phyloP scores from a whole-genome alignment of 1,284 basidiomycete species.

The Exobasidium cylindrosporum region DNA sequence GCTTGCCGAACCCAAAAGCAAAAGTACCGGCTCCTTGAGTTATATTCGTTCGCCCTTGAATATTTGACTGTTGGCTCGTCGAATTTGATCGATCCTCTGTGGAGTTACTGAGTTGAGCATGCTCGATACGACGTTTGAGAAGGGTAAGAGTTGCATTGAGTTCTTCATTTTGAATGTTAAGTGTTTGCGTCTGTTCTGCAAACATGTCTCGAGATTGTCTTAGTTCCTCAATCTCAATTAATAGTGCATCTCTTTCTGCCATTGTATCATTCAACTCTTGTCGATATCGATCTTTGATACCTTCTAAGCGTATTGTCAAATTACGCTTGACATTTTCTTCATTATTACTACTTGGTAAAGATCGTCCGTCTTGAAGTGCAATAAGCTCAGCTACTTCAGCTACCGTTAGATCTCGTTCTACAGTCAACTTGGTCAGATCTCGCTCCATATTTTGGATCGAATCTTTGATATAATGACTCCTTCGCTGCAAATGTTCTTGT shows the following conservation, averaged over 20 bases:
- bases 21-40: conserved; percentile 18
- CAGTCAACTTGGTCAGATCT: conserved; percentile 79
- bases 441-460: conserved; percentile 76
- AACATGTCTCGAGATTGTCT: conserved; percentile 79
- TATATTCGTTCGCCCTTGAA: background rate
- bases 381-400: conserved; percentile 90
- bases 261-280: conserved; percentile 80
- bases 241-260: conserved; percentile 73
- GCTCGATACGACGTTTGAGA: conserved; percentile 30
- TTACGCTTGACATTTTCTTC: conserved; percentile 63
- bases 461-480: conserved; percentile 74
- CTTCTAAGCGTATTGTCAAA: conserved; percentile 81
- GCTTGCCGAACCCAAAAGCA: conserved; percentile 34
- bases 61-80: conserved; percentile 15
- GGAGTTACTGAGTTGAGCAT: conserved; percentile 13
- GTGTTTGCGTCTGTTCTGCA: conserved; percentile 82
- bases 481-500: conserved; percentile 73
- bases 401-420: conserved; percentile 82
- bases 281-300: conserved; percentile 80
- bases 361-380: conserved; percentile 64
- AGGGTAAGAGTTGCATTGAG: conserved; percentile 79
- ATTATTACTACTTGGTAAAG: background rate
- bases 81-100: background rate
- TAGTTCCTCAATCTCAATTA: conserved; percentile 81
- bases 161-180: conserved; percentile 89